phyloP scores from a whole-genome alignment of 768 basidiomycete genomes.

The Tricholoma terreum region DNA sequence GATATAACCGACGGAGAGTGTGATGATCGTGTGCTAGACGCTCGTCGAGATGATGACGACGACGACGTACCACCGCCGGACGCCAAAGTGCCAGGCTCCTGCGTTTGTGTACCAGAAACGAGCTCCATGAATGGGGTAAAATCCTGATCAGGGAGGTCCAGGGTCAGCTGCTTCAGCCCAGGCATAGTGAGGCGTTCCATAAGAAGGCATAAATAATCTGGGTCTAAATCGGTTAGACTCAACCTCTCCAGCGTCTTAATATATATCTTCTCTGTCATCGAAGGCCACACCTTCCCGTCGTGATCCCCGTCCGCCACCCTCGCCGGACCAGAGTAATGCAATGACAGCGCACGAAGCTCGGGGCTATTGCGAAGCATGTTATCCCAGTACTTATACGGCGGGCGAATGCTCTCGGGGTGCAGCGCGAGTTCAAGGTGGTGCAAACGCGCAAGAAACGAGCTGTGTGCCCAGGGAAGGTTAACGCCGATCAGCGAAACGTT shows the following conservation, averaged over 20 bases:
- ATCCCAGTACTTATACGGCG: constrained; percentile 52
- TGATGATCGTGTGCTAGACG: neutral
- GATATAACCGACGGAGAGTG: neutral
- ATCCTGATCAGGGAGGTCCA: constrained; percentile 56
- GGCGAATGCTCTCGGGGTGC: constrained; percentile 57
- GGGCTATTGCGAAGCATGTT: constrained; percentile 51
- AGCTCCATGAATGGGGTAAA: constrained; percentile 45
- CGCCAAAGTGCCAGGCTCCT: neutral
- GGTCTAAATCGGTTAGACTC: constrained; percentile 53
- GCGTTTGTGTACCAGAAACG: constrained; percentile 20
- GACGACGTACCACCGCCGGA: neutral
- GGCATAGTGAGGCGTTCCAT: constrained; percentile 48
- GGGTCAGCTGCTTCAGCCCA: constrained; percentile 38
- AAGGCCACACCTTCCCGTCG: constrained; percentile 36
- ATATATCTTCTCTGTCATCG: constrained; percentile 29
- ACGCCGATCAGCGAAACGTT: constrained; percentile 64
- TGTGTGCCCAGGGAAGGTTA: constrained; percentile 56
- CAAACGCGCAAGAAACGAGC: constrained; percentile 48
- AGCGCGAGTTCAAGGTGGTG: constrained; percentile 56
- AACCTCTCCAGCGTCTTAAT: constrained; percentile 42
- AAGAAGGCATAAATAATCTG: constrained; percentile 47
- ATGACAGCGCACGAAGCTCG: constrained; percentile 40
- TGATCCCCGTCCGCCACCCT: constrained; percentile 22
- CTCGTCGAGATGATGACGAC: neutral
- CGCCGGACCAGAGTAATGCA: constrained; percentile 59